Evolutionary conservation across 1,284 basidiomycete species (phyloP).

Genomic region (Cutaneotrichosporon arboriforme): DNA sequence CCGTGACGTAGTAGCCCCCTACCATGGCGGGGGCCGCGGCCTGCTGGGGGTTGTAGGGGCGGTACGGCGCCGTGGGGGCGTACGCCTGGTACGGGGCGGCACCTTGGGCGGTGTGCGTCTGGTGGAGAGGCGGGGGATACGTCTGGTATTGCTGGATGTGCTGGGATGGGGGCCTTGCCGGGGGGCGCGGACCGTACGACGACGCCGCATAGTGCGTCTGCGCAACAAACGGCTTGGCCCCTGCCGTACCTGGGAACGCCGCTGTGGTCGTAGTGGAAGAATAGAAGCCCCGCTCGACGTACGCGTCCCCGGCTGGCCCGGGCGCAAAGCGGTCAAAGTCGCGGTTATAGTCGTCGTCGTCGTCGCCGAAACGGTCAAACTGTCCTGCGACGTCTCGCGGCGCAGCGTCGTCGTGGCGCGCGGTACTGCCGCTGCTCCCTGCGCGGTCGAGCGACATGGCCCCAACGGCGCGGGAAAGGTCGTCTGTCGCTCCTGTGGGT

Average conservation of each 20-base stretch:
- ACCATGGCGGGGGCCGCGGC: neutral
- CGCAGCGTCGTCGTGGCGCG: neutral
- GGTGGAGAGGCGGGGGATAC: neutral
- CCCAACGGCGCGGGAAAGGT: conserved; percentile 11
- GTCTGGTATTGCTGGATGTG: neutral
- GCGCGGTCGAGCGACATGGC: neutral
- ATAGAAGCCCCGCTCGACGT: neutral
- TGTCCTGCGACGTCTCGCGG: neutral
- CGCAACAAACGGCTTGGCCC: too few relatives aligned
- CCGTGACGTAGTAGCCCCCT: neutral
- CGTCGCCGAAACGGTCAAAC: neutral
- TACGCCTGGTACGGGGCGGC: neutral
- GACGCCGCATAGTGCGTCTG: too few relatives aligned
- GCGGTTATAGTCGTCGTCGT: neutral
- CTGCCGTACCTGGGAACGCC: too few relatives aligned
- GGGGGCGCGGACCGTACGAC: neutral
- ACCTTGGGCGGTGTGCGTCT: neutral
- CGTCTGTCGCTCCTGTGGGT: neutral
- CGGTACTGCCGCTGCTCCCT: neutral
- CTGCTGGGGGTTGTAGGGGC: too few relatives aligned
- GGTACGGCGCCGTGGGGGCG: neutral
- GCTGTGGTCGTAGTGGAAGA: too few relatives aligned
- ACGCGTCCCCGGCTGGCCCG: neutral
- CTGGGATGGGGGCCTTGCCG: neutral
- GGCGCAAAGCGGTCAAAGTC: neutral